These are phyloP conservation scores for Ramularia endophylla DNA, from an alignment of 2,329 filamentous ascomycete species.

Conservation along the genomic window DNA sequence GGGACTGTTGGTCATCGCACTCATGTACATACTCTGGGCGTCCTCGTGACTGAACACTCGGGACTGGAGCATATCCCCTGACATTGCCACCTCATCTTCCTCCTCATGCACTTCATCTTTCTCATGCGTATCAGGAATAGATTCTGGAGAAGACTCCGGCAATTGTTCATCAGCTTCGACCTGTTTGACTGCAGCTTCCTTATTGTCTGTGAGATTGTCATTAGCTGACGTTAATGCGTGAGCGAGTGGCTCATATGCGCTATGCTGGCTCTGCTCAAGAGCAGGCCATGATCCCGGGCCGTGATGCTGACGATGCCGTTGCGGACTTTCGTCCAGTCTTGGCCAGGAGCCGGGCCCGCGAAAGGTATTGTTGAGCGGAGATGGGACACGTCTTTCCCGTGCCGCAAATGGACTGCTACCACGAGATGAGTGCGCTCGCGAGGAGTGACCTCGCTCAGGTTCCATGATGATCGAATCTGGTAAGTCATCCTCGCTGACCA, in stretches of 20 bases:
- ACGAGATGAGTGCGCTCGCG: slow-evolving; percentile 12
- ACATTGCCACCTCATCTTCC: slow-evolving; percentile 5
- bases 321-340: slow-evolving; percentile 16
- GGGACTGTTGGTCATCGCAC: slow-evolving; percentile 45
- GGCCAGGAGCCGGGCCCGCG: slow-evolving; percentile 28
- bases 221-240: slow-evolving; percentile 9
- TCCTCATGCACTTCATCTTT: not conserved
- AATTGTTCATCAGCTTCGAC: slow-evolving; percentile 1
- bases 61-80: slow-evolving; percentile 45
- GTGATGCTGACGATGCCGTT: slow-evolving; percentile 11
- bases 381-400: slow-evolving; percentile 17
- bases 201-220: slow-evolving; percentile 20
- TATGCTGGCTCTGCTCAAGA: slow-evolving; percentile 17
- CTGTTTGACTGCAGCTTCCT: slow-evolving; percentile 16
- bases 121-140: no score
- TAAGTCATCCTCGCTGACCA: slow-evolving; percentile 27
- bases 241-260: slow-evolving; percentile 18
- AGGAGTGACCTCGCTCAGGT: slow-evolving; percentile 12
- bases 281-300: slow-evolving; percentile 24
- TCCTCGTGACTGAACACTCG: slow-evolving; percentile 72
- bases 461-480: slow-evolving; percentile 22
- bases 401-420: slow-evolving; percentile 14
- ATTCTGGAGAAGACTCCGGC: not conserved
- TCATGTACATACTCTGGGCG: slow-evolving; percentile 84
- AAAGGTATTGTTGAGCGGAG: slow-evolving; percentile 21